phyloP scores from a whole-genome alignment of 2,329 filamentous ascomycete species.

The Xylariales sp. region DNA sequence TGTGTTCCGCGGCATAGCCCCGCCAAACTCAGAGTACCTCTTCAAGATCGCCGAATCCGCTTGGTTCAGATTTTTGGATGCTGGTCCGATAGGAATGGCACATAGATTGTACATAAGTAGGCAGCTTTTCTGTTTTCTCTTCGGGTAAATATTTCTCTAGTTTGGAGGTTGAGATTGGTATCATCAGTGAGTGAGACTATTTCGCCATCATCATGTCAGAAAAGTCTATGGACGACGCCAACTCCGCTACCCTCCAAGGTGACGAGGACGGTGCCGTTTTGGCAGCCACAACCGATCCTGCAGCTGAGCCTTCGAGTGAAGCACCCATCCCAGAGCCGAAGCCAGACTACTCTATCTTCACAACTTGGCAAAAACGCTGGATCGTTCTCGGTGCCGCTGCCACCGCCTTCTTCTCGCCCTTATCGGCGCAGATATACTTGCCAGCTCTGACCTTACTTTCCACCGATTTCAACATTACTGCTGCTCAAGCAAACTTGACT shows the following conservation, averaged over 20 bases:
- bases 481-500: conserved; percentile 28
- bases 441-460: conserved; percentile 37
- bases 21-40: conserved; percentile 1
- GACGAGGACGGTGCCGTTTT: too few relatives aligned
- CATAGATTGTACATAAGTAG: too few relatives aligned
- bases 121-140: too few relatives aligned
- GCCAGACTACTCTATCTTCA: conserved; percentile 16
- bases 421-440: conserved; percentile 37
- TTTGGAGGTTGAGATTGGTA: too few relatives aligned
- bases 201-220: neutral
- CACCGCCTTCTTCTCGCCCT: conserved; percentile 26
- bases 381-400: conserved; percentile 23
- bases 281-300: too few relatives aligned
- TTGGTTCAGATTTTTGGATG: too few relatives aligned
- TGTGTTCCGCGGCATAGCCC: neutral
- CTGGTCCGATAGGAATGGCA: too few relatives aligned
- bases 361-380: conserved; percentile 20
- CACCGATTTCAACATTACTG: conserved; percentile 30
- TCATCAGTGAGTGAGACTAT: too few relatives aligned
- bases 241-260: neutral
- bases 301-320: conserved; percentile 7
- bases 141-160: too few relatives aligned
- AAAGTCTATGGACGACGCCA: neutral
- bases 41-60: too few relatives aligned
- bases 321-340: neutral